Evolutionary conservation across 2,329 filamentous ascomycete species (phyloP), one percentile per base, ranked within the genome.

Genomic region (Aspergillus sojae): DNA sequence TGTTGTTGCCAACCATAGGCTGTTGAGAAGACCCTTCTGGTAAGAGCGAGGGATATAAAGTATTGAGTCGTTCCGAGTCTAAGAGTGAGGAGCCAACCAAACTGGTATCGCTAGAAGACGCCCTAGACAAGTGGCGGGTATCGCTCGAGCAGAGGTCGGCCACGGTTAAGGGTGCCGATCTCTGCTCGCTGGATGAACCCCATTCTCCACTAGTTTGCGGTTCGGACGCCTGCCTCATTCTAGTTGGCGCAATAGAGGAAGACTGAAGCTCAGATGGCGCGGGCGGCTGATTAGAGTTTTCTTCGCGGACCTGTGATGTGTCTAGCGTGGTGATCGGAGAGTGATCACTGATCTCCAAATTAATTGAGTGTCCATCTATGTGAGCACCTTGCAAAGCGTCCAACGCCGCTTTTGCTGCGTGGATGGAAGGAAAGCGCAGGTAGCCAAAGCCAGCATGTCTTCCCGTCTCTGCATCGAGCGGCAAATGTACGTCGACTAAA

Each of bases 391-490:
- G 77, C 23, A 81, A 64, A 30, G 72, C 74, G 46, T 75, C 67
- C 55, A 79, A 68, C 28, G 77, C 79, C 50, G 72, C 75, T 30
- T 70, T 74, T 50, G 78, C 78, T 10, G 75, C 73, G 60, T 75
- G 66, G 11, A 67, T 66, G 1, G 77, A 76, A 28, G 72, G 71
- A 57, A 81, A 80, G 58, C 70, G 63, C 14, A 79, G 61, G 62
- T 79, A 80, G 32, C 78, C 77, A 68, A 80, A 80, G 19, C 78
- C 78, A 55, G 74, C 74, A 64, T 80, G 77, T 61, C 69, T 73
- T 14, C 71, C 69, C 21, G 77, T 74, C 19, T 62, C 64, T 14
- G 70, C 66, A 62, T 79, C 78, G 41, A 71, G 65, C 1, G 77
- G 74, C 45, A 81, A 69, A 54, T 75, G 67, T 19, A 79, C 77